phyloP scores from a whole-genome alignment of 139 green algal species.

The Axilococcus clingmanii region DNA sequence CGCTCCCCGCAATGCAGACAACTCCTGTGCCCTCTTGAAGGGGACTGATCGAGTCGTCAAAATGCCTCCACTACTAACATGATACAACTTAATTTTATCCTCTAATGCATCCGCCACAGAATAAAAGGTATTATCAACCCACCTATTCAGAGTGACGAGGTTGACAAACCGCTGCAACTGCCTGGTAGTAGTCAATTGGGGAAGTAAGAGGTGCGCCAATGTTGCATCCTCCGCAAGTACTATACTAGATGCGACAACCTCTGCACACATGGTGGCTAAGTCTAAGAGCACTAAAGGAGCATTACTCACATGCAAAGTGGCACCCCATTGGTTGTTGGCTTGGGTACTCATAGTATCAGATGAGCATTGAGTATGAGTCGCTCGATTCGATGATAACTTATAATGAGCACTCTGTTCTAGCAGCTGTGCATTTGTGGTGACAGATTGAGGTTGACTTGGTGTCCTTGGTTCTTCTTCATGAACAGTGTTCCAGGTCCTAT shows the following conservation, averaged over 20 bases:
- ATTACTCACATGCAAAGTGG: conserved; percentile 13
- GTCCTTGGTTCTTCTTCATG: no score
- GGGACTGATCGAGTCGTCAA: neutral
- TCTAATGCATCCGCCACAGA: conserved; percentile 39
- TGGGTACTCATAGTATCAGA: no score
- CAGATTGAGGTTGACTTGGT: no score
- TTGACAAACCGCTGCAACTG: conserved; percentile 48
- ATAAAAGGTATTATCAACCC: conserved; percentile 11
- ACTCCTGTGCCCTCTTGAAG: neutral
- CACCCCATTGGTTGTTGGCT: no score
- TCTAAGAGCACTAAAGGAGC: conserved; percentile 35
- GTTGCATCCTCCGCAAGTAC: no score
- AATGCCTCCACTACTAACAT: neutral
- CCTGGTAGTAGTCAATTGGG: conserved; percentile 30
- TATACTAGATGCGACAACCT: conserved; percentile 37
- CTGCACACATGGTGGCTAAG: conserved; percentile 31
- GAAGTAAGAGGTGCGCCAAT: no score
- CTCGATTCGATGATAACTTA: no score
- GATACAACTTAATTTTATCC: conserved; percentile 14
- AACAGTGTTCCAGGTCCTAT: no score
- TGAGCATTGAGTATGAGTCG: no score
- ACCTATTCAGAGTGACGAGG: conserved; percentile 13
- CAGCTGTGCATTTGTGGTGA: no score
- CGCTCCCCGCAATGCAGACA: neutral
- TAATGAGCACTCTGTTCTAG: no score